phyloP scores from a whole-genome alignment of 805 yeast species.

The Brettanomyces sp. region DNA sequence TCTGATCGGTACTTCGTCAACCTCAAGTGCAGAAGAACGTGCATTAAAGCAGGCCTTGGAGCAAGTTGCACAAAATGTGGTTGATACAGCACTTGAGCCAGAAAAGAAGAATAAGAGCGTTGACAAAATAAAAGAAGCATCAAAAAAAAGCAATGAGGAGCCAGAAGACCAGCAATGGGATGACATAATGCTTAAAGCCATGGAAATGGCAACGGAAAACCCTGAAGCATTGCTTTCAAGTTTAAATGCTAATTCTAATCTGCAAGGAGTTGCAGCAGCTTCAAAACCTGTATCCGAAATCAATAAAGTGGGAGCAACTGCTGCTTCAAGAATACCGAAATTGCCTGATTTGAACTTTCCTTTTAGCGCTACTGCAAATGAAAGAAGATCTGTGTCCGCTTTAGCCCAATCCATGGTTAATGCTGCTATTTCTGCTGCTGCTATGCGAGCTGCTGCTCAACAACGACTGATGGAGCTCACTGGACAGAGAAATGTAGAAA shows the following conservation, averaged over 20 bases:
- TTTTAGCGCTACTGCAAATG: slow-evolving; percentile 1
- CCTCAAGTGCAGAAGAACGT: slow-evolving; percentile 15
- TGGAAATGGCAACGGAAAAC: slow-evolving; percentile 65
- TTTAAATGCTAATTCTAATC: slow-evolving; percentile 15
- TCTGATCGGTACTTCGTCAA: background rate
- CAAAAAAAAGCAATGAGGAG: background rate
- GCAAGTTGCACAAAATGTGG: slow-evolving; percentile 47
- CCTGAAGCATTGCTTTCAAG: slow-evolving; percentile 34
- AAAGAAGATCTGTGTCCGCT: slow-evolving; percentile 2
- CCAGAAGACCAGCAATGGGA: slow-evolving; percentile 31
- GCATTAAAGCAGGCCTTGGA: slow-evolving; percentile 45
- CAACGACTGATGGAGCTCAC: slow-evolving; percentile 17
- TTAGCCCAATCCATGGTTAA: slow-evolving; percentile 11
- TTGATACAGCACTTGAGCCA: slow-evolving; percentile 22
- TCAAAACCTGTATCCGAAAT: background rate
- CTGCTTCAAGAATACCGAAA: background rate
- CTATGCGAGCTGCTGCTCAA: slow-evolving; percentile 15
- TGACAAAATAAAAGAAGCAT: slow-evolving; percentile 5
- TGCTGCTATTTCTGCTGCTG: slow-evolving; percentile 16
- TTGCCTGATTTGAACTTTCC: background rate
- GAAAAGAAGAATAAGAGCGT: slow-evolving; percentile 1
- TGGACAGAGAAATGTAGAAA: slow-evolving; percentile 5
- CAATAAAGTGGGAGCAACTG: background rate
- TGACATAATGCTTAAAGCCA: slow-evolving; percentile 68
- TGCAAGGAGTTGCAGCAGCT: background rate